Base-by-base conservation (phyloP, 108 stramenopile genomes). In the Mayamaea pseudoterrestris region DNA sequence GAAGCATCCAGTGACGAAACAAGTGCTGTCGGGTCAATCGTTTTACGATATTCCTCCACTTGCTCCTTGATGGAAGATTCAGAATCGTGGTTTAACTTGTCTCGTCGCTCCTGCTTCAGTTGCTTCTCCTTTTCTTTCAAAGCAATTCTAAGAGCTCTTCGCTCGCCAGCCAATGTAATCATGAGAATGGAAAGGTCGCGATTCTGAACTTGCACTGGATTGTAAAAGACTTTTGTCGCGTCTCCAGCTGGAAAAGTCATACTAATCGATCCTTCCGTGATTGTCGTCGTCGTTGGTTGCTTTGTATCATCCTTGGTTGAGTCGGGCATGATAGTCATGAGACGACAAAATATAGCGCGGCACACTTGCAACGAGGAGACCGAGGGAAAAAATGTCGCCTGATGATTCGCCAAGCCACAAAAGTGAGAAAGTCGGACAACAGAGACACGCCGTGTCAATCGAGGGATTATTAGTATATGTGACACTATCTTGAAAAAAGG, bases 171-270 rank as follows among this genome's bases (percentile, higher is more conserved):
- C 44, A 91, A 55, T 25, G 72, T 59, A 34, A 98, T 82, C 71
- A 97, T 93, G 27, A 93, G 50, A 27, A 95, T 72, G 20, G 70
- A 74, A 20, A 99, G 63, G 61, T 99, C 98, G 5, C 98, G 77
- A 67, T 99, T 99, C 50, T 95, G 87, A 5, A 95, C 94, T 71
- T 99, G 98, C 5, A 96, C 96, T 17, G 90, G 91, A 56, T 98
- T 98, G 85, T 98, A 98, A 68, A 98, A 98, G 25, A 97, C 97
- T 22, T 74, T 65, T 31, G 68, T 62, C 63, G 77, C 85, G 54
- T 75, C 55, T 56, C 62, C 55, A 29, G 76, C 47, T 22, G 86
- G 81, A 54, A 73, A 83, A 18, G 50, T 51, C 86, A 88, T 88
- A 0, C 46, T 61, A 21, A 69, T 67, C 12, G 70, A 66, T 0